Base-by-base conservation (phyloP, 495 filamentous ascomycete species). In the Hamigera avellanea region DNA sequence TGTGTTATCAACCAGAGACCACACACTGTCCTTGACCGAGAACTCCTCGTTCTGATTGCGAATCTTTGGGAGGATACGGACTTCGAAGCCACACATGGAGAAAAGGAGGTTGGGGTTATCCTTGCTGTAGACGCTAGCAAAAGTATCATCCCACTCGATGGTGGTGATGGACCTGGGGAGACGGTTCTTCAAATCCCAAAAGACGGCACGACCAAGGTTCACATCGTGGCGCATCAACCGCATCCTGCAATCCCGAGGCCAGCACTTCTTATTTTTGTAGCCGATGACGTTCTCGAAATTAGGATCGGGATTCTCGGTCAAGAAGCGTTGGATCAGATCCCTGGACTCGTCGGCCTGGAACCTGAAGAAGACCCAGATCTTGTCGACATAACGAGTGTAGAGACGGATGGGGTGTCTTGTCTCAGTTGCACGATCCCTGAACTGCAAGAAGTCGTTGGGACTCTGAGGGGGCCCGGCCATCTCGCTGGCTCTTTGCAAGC, bases 221-320 rank as follows among this genome's bases (percentile, higher is more conserved):
- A 99, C 93, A 68, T 99, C 93, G 57, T 99, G 93, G 45, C 93
- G 78, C 93, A 99, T 99, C 45, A 99, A 61, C 17, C 93, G 78
- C 93, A 99, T 99, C 17, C 93, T 73, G 8, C 86, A 94, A 54
- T 99, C 93, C 35, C 93, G 76, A 13, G 93, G 93, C 93, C 93
- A 99, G 61, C 93, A 99, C 58, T 96, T 99, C 69, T 96, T 99
- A 60, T 94, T 99, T 61, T 83, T 82, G 60, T 96, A 99, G 0
- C 91, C 91, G 45, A 99, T 95, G 28, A 96, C 93, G 48, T 99
- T 99, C 61, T 96, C 93, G 41, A 99, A 99, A 56, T 99, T 99
- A 2, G 93, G 93, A 61, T 99, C 93, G 0, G 93, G 93, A 46
- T 96, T 89, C 54, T 96, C 93, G 1, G 93, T 99, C 43, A 99